Evolutionary conservation across 805 yeast genomes (phyloP).

Genomic region (Saccharomycopsis schoenii): DNA sequence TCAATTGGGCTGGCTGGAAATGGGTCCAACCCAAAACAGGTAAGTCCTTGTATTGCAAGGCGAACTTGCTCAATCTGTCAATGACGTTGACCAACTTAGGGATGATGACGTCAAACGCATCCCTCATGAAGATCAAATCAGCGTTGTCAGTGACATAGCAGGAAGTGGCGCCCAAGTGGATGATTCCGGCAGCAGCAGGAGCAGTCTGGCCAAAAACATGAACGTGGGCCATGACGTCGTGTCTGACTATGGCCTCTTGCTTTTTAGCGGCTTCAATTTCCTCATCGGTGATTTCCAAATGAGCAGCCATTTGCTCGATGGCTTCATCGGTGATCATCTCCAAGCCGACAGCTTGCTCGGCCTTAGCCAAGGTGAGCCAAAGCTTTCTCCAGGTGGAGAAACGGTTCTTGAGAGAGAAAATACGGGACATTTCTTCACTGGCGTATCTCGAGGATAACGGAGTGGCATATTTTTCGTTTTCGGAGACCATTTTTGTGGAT

Average conservation of each 20-base stretch:
- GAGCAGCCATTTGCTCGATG: slow-evolving; percentile 68
- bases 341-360: slow-evolving; percentile 88
- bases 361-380: slow-evolving; percentile 92
- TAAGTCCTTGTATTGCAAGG: slow-evolving; percentile 83
- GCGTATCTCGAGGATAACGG: slow-evolving; percentile 97
- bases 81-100: slow-evolving; percentile 95
- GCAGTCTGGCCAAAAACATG: slow-evolving; percentile 88
- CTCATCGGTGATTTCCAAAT: slow-evolving; percentile 80
- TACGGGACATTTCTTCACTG: slow-evolving; percentile 89
- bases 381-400: slow-evolving; percentile 97
- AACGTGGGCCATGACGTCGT: slow-evolving; percentile 99
- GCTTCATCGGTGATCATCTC: slow-evolving; percentile 84
- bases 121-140: slow-evolving; percentile 90
- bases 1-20: slow-evolving; percentile 98
- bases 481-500: not conserved
- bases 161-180: slow-evolving; percentile 96
- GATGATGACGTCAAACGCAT: slow-evolving; percentile 86
- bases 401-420: slow-evolving; percentile 88
- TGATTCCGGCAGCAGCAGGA: slow-evolving; percentile 96
- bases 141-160: slow-evolving; percentile 98
- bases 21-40: slow-evolving; percentile 99
- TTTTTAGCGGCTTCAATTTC: slow-evolving; percentile 82
- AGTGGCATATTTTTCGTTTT: slow-evolving; percentile 71
- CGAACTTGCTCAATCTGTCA: slow-evolving; percentile 79
- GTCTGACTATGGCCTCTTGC: slow-evolving; percentile 97